These are phyloP conservation scores for Zymoseptoria ardabiliae DNA, from an alignment of 2,329 filamentous ascomycete genomes.

Conservation along the genomic window DNA sequence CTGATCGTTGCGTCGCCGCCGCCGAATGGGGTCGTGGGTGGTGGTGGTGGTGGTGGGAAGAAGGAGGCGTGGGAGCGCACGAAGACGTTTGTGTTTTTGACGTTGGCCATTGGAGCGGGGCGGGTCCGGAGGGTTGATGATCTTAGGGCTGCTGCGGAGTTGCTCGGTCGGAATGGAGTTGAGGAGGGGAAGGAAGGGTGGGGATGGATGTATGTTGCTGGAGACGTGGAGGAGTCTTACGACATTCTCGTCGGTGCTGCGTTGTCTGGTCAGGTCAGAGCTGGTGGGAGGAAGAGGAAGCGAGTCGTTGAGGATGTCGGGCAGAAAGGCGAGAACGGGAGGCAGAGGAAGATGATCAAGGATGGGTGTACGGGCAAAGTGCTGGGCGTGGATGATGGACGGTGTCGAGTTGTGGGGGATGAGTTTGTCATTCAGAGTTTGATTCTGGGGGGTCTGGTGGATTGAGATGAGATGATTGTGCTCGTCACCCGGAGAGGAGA, in stretches of 20 bases:
- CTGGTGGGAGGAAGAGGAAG: conserved; percentile 38
- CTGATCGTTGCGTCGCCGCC: conserved; percentile 55
- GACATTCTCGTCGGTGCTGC: conserved; percentile 39
- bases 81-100: conserved; percentile 71
- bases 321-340: not conserved
- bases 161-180: conserved; percentile 42
- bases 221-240: conserved; percentile 49
- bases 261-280: conserved; percentile 11
- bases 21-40: too few relatives aligned
- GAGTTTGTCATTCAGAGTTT: conserved; percentile 89
- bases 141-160: conserved; percentile 49
- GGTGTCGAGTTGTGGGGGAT: conserved; percentile 59
- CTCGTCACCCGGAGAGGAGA: not conserved
- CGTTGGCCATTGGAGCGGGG: conserved; percentile 66
- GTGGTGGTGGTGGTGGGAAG: conserved; percentile 30
- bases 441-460: conserved; percentile 73
- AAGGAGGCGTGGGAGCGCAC: conserved; percentile 53
- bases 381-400: not conserved
- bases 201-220: conserved; percentile 75
- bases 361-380: conserved; percentile 41
- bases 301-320: conserved; percentile 28
- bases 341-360: conserved; percentile 28
- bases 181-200: conserved; percentile 49
- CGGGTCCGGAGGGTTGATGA: conserved; percentile 59
- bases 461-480: conserved; percentile 28